Evolutionary conservation across 2,329 filamentous ascomycete genomes (phyloP).

Genomic region (Phialophora expanda): DNA sequence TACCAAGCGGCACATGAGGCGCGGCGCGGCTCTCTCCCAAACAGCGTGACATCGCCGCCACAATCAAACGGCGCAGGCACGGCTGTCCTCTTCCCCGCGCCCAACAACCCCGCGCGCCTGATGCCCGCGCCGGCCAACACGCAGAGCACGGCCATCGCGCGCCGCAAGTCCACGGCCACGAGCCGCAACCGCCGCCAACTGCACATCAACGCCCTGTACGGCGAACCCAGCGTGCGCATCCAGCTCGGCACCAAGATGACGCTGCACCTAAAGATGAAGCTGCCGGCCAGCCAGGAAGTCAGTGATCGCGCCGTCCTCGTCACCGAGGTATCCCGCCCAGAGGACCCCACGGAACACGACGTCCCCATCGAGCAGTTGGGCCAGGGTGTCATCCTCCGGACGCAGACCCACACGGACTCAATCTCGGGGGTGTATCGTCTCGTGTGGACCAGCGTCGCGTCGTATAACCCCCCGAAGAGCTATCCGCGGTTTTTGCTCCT

Average conservation of each 20-base stretch:
- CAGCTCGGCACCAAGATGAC: constrained; percentile 52
- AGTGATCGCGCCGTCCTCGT: constrained; percentile 34
- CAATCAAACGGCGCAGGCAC: constrained; percentile 5
- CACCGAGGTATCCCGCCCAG: constrained; percentile 37
- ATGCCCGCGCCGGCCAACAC: constrained; percentile 34
- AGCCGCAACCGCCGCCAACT: constrained; percentile 25
- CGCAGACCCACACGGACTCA: constrained; percentile 38
- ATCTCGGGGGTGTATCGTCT: constrained; percentile 38
- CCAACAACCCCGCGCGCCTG: constrained; percentile 27
- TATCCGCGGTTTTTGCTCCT: constrained; percentile 46
- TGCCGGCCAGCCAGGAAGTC: constrained; percentile 35
- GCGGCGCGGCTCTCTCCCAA: constrained; percentile 30
- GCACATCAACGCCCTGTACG: constrained; percentile 37
- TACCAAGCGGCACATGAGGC: constrained; percentile 34
- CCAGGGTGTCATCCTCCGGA: constrained; percentile 19
- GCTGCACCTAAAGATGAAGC: constrained; percentile 52
- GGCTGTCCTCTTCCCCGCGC: constrained; percentile 30
- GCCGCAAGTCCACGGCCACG: constrained; percentile 25
- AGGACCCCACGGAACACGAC: constrained; percentile 34
- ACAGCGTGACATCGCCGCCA: constrained; percentile 22
- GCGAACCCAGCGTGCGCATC: constrained; percentile 41
- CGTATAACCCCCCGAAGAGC: constrained; percentile 44
- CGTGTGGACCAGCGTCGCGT: constrained; percentile 44
- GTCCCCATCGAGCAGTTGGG: constrained; percentile 30
- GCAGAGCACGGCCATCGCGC: constrained; percentile 21